Conservation (phyloP, 2,329 filamentous ascomycete species). For the Paecilomyces fulvus region DNA sequence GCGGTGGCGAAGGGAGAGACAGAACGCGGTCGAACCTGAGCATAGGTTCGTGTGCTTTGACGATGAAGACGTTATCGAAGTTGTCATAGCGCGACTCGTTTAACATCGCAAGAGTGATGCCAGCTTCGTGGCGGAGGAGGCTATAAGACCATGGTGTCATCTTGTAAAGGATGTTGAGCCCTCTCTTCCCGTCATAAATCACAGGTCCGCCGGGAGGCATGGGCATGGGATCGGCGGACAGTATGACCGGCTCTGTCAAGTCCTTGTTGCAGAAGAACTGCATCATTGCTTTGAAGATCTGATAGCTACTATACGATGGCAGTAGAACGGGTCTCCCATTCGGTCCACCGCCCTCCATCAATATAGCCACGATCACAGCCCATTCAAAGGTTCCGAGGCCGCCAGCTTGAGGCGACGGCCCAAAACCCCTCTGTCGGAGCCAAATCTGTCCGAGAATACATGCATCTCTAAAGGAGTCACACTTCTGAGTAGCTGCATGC, state of each 20-base stretch:
- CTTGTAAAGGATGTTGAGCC: slow-evolving; percentile 79
- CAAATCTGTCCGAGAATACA: slow-evolving; percentile 80
- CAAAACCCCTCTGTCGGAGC: slow-evolving; percentile 80
- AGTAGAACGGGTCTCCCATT: slow-evolving; percentile 66
- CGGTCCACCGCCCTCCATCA: slow-evolving; percentile 68
- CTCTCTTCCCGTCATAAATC: slow-evolving; percentile 66
- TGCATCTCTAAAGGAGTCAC: slow-evolving; percentile 68
- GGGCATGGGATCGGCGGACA: slow-evolving; percentile 19
- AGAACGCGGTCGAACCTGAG: slow-evolving; percentile 49
- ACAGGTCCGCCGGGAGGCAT: slow-evolving; percentile 51
- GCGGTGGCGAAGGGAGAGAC: slow-evolving; percentile 19
- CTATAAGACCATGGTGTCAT: slow-evolving; percentile 80
- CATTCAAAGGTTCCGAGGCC: slow-evolving; percentile 94
- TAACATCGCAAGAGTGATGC: slow-evolving; percentile 63
- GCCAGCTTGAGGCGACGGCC: slow-evolving; percentile 58
- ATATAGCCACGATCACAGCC: slow-evolving; percentile 67
- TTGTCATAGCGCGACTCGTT: slow-evolving; percentile 67
- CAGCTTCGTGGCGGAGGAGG: slow-evolving; percentile 65
- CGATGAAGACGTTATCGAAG: slow-evolving; percentile 78
- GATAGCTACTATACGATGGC: slow-evolving; percentile 75
- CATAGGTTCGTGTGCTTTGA: slow-evolving; percentile 43
- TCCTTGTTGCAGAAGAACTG: slow-evolving; percentile 74
- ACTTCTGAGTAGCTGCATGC: slow-evolving; percentile 59
- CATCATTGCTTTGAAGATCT: slow-evolving; percentile 89
- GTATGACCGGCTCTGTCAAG: slow-evolving; percentile 57